Conservation (phyloP, 768 basidiomycete species). For the Lentinus tigrinus region DNA sequence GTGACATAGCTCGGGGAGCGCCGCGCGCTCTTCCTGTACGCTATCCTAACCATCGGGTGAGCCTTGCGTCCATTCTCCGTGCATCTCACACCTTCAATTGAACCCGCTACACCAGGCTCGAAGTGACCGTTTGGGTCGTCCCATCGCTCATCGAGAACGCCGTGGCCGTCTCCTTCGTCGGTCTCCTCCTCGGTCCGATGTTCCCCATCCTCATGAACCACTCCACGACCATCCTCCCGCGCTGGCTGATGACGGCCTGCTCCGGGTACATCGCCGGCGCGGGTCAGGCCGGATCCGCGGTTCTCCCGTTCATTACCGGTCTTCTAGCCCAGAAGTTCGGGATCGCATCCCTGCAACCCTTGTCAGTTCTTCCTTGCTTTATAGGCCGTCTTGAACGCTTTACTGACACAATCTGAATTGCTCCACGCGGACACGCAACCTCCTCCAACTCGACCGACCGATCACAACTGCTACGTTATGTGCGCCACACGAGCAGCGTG, state of each 20-base stretch:
- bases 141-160: slow-evolving; percentile 51
- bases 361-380: slow-evolving; percentile 40
- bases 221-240: slow-evolving; percentile 64
- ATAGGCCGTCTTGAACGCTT: not conserved
- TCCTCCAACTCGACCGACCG: not conserved
- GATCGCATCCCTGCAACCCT: slow-evolving; percentile 58
- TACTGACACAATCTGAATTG: no score
- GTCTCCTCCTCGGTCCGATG: slow-evolving; percentile 47
- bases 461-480: not conserved
- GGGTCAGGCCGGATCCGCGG: slow-evolving; percentile 70
- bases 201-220: slow-evolving; percentile 68
- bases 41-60: slow-evolving; percentile 26
- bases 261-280: slow-evolving; percentile 40
- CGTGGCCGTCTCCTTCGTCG: slow-evolving; percentile 39
- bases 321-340: slow-evolving; percentile 62
- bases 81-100: no score
- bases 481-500: slow-evolving; percentile 34
- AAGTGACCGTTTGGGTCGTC: slow-evolving; percentile 47
- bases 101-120: slow-evolving; percentile 5
- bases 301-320: slow-evolving; percentile 74
- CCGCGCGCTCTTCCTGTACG: slow-evolving; percentile 26
- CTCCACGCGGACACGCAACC: no score
- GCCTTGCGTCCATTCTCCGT: no score
- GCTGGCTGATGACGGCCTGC: slow-evolving; percentile 61
- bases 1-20: slow-evolving; percentile 24